Evolutionary conservation across 805 yeast species (phyloP).

Genomic region (Pichia cabralensis): DNA sequence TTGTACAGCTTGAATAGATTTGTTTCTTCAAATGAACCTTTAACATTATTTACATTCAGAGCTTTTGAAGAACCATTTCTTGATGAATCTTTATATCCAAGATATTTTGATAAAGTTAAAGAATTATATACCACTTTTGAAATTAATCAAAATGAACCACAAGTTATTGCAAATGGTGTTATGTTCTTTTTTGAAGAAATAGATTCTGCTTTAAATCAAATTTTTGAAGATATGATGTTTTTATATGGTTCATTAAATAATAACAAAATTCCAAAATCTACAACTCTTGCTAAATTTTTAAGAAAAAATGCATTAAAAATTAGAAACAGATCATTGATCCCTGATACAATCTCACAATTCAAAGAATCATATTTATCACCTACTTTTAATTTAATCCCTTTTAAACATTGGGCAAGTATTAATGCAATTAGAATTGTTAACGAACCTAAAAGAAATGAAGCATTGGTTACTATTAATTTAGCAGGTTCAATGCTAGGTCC

Average conservation of each 20-base stretch:
- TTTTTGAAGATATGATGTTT: constrained; percentile 40
- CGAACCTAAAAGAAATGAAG: not conserved
- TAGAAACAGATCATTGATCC: constrained; percentile 43
- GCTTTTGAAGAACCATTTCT: constrained; percentile 9
- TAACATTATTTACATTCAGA: constrained; percentile 8
- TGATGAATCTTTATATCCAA: constrained; percentile 7
- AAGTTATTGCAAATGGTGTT: constrained; percentile 66
- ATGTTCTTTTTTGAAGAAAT: constrained; percentile 37
- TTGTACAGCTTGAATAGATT: constrained; percentile 14
- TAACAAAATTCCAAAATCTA: constrained; percentile 20
- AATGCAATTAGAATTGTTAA: constrained; percentile 1
- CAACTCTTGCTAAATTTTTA: constrained; percentile 30
- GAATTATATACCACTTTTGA: constrained; percentile 29
- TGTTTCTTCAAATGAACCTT: constrained; percentile 6
- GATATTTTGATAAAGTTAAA: constrained; percentile 15
- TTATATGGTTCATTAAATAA: constrained; percentile 23
- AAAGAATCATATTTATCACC: constrained; percentile 5
- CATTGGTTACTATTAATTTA: constrained; percentile 33
- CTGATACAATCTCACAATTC: constrained; percentile 32
- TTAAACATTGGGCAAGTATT: not conserved
- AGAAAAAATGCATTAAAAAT: constrained; percentile 30
- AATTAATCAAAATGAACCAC: constrained; percentile 26
- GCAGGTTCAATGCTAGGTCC: constrained; percentile 44
- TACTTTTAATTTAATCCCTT: not conserved
- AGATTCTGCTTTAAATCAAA: constrained; percentile 46